Conservation (phyloP, 78 protist genomes). For the Tieghemostelium lacteum region DNA sequence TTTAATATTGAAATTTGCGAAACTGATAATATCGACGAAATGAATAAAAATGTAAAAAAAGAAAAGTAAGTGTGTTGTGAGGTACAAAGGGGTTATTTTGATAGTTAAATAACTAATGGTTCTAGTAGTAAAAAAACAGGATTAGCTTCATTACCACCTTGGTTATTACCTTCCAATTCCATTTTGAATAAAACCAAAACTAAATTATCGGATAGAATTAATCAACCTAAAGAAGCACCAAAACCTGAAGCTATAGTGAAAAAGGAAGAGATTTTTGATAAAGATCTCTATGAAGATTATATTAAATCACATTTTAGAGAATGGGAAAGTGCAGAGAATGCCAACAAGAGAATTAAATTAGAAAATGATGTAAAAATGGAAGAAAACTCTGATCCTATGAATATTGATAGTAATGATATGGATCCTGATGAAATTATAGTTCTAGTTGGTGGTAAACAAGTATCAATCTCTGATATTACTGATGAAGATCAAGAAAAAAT, state of each 20-base stretch:
- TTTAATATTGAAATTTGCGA: slow-evolving; percentile 40
- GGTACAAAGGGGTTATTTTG: too few relatives aligned
- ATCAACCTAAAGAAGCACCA: too few relatives aligned
- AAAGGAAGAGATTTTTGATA: background rate
- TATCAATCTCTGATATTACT: slow-evolving; percentile 29
- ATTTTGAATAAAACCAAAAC: background rate
- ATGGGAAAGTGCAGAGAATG: slow-evolving; percentile 21
- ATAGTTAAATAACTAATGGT: too few relatives aligned
- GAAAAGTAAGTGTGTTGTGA: slow-evolving; percentile 26
- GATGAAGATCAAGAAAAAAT: slow-evolving; percentile 74
- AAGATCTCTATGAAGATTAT: slow-evolving; percentile 16
- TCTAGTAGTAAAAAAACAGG: slow-evolving; percentile 78
- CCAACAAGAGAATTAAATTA: background rate
- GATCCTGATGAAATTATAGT: background rate
- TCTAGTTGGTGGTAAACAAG: background rate
- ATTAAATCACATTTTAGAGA: slow-evolving; percentile 30
- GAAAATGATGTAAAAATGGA: background rate
- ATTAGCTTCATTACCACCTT: slow-evolving; percentile 62
- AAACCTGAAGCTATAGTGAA: background rate
- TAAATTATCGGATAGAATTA: too few relatives aligned
- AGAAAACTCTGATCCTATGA: slow-evolving; percentile 9
- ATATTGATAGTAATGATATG: background rate
- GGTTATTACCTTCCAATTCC: slow-evolving; percentile 49
- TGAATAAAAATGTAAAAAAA: slow-evolving; percentile 23
- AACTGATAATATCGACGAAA: slow-evolving; percentile 40